Conservation (phyloP, 768 basidiomycete genomes). For the Agrocybe chaxingu region DNA sequence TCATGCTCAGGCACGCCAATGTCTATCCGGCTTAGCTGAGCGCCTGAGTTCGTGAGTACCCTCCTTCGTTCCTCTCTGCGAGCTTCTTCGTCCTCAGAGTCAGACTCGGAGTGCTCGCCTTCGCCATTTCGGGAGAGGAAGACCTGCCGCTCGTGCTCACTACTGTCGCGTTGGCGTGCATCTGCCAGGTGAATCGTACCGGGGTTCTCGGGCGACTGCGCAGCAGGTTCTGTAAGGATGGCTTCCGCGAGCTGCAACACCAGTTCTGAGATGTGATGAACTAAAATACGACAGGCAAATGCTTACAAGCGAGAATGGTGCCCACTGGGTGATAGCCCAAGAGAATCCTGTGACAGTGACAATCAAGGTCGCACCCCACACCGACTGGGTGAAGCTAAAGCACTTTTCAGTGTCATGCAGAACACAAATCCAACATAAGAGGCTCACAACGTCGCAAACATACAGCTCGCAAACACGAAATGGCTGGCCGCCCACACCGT, state of each 20-base stretch:
- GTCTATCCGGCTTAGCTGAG: constrained; percentile 48
- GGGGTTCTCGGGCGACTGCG: constrained; percentile 26
- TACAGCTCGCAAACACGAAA: constrained; percentile 67
- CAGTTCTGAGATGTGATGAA: not conserved
- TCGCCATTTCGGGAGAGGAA: constrained; percentile 26
- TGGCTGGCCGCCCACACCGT: constrained; percentile 80
- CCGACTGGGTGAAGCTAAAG: constrained; percentile 65
- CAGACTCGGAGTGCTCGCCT: constrained; percentile 28
- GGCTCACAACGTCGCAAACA: constrained; percentile 82
- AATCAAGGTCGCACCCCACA: constrained; percentile 69
- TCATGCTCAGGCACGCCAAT: constrained; percentile 22
- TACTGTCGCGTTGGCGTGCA: constrained; percentile 22
- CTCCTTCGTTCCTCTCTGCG: constrained; percentile 18
- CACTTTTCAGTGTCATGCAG: not conserved
- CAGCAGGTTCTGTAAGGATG: constrained; percentile 64
- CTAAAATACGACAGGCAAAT: not conserved
- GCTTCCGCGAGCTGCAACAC: constrained; percentile 73
- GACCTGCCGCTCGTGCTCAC: constrained; percentile 25
- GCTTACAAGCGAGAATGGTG: constrained; percentile 83
- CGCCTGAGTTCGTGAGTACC: constrained; percentile 40
- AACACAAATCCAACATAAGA: not conserved
- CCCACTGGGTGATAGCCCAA: constrained; percentile 95
- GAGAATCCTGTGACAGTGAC: constrained; percentile 82
- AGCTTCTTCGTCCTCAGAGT: constrained; percentile 20
- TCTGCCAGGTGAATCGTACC: constrained; percentile 43